Evolutionary conservation across 2,329 filamentous ascomycete species (phyloP), one percentile per base, ranked within the genome.

Genomic region (Aspergillus fructus): DNA sequence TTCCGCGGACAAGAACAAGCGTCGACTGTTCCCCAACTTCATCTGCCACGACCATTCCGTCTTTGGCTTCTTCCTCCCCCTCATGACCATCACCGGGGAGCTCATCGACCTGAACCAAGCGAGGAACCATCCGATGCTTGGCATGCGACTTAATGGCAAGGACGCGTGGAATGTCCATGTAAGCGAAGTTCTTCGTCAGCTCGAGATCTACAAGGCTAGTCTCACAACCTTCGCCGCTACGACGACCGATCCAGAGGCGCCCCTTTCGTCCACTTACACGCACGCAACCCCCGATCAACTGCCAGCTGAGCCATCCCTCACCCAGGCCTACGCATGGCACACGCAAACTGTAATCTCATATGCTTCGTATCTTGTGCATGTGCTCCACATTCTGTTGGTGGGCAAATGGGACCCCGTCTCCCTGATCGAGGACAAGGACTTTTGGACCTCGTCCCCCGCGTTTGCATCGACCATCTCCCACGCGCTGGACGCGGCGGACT

Each of bases 401-500:
- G 92, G 91, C 11, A 96, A 96, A 75, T 97, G 93, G 93, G 93
- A 97, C 70, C 93, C 93, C 0, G 92, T 96, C 66, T 90, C 89
- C 49, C 83, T 97, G n/a, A 85, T 97, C 3, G 92, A 96, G 70
- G 91, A 96, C 75, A 91, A 94, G 65, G 92, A 96, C 70, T 83
- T 96, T 37, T 96, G 93, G 92, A 96, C 96, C 65, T 94, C 90
- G 7, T 93, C 91, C 0, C 88, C 91, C 61, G 89, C 88, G 5
- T 96, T 96, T 75, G 89, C 94, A 67, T 89, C 88, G 2, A 91
- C 92, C 9, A 96, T 92, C 1, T 87, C 89, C 4, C 93, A 97
- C 70, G 93, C 92, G 11, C 89, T 97, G 4, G 89, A 89, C 13
- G 92, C 93, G 0, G 92, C 93, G 4, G 91, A 96, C 75, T 91